Evolutionary conservation across 1,284 basidiomycete species (phyloP).

Genomic region (Agaricales sp.): DNA sequence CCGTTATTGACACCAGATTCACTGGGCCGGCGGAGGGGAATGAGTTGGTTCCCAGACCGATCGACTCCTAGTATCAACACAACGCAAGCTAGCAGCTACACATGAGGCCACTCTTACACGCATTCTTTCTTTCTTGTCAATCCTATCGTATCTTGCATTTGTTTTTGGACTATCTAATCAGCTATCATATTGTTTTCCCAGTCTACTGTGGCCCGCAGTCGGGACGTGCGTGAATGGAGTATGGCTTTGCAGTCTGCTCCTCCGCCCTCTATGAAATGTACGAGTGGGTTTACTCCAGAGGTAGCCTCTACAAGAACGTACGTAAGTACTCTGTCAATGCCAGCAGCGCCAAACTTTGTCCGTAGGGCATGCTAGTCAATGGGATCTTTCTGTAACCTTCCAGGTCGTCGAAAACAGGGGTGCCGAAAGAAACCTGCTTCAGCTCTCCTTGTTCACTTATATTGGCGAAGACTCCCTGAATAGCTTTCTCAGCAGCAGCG

Average conservation of each 20-base stretch:
- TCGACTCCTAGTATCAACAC: background rate
- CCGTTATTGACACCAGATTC: conserved; percentile 20
- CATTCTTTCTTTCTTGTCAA: too few species aligned
- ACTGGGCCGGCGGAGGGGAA: conserved; percentile 26
- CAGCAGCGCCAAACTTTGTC: conserved; percentile 45
- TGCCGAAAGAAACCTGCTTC: conserved; percentile 46
- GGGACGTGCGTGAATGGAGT: too few species aligned
- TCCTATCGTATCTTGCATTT: too few species aligned
- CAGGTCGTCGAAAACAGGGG: conserved; percentile 43
- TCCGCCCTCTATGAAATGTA: too few species aligned
- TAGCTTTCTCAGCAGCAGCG: conserved; percentile 33
- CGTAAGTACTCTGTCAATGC: conserved; percentile 37
- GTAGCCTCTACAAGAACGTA: conserved; percentile 29
- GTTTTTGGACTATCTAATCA: too few species aligned
- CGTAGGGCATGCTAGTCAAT: conserved; percentile 58
- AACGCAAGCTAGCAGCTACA: background rate
- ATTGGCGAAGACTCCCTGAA: conserved; percentile 41
- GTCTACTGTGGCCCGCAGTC: too few species aligned
- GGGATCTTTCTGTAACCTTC: conserved; percentile 47
- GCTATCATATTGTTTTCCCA: too few species aligned
- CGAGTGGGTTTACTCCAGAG: too few species aligned
- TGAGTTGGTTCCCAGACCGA: conserved; percentile 33
- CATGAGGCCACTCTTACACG: too few species aligned
- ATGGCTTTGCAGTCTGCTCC: too few species aligned
- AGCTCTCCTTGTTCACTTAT: conserved; percentile 45